Evolutionary conservation across 495 filamentous ascomycete genomes (phyloP), one percentile per base, ranked within the genome.

Genomic region (Umbilicaria muhlenbergii): DNA sequence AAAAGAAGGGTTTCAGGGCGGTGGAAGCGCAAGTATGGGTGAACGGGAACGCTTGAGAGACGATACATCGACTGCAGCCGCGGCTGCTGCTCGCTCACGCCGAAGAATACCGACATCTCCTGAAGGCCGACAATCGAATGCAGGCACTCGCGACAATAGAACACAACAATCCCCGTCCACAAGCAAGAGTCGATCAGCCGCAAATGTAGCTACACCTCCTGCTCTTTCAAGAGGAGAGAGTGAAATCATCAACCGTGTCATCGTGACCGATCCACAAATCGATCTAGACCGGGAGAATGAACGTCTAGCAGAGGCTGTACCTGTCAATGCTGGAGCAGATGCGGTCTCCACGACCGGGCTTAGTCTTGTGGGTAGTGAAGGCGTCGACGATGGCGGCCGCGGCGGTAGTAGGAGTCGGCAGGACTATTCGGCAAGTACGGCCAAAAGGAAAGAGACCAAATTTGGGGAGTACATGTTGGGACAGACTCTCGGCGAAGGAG

Each of bases 401-500:
- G 71, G 72, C 18, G 71, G 70, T 13, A 68, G 69, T 38, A 73
- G 80, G 43, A 87, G 81, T 51, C 74, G 86, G 28, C 85, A 93
- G 50, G 86, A 93, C 52, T 81, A 88, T 61, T 67, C 69, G 12
- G 66, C 64, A 10, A 64, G 66, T 11, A 35, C 53, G 37, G 47
- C 61, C 18, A 63, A 65, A 42, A 68, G 67, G 44, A 96, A 92
- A 64, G 84, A 86, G 46, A 86, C 78, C 16, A 83, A 78, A 12
- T 96, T 96, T 57, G 92, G 91, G 33, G 84, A 93, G 19, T 99
- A 94, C 56, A 85, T 91, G 44, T 69, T 99, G 8, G 91, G 91
- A 4, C 86, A 94, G 52, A 95, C 89, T n/a, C 78, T 99, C 21
- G 91, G 91, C 39, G 91, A 96, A 66, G 91, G 91, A 31, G 91